Percentiles rank a stretch among this genome's conserved stretches.
These are phyloP conservation scores for Termitomyces sp. DNA, from an alignment of 768 basidiomycete species.

Conservation along the genomic window DNA sequence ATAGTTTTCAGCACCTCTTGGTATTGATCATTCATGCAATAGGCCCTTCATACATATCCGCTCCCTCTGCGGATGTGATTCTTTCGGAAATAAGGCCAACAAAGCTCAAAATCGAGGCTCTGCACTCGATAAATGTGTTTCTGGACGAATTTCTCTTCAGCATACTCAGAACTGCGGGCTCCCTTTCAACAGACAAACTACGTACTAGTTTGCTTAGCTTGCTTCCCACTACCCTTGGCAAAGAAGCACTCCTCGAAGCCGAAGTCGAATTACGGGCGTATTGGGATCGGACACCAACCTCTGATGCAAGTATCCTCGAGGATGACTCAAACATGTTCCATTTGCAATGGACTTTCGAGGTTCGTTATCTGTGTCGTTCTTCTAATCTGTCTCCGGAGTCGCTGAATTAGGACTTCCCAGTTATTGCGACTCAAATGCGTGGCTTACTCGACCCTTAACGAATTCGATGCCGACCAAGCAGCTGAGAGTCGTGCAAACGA, in stretches of 20 bases:
- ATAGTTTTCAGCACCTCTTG: background rate
- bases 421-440: conserved; percentile 82
- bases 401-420: conserved; percentile 7
- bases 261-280: conserved; percentile 90
- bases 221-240: conserved; percentile 79
- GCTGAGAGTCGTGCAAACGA: conserved; percentile 63
- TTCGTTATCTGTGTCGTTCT: conserved; percentile 27
- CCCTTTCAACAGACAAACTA: conserved; percentile 70
- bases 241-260: conserved; percentile 89
- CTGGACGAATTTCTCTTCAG: conserved; percentile 83
- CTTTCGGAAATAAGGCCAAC: conserved; percentile 93
- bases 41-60: conserved; percentile 77
- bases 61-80: conserved; percentile 84
- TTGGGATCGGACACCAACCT: conserved; percentile 65
- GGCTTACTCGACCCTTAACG: conserved; percentile 82
- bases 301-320: conserved; percentile 30
- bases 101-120: conserved; percentile 74
- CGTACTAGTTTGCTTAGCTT: conserved; percentile 68
- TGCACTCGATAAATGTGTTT: conserved; percentile 73
- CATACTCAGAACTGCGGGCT: conserved; percentile 62
- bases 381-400: conserved; percentile 5
- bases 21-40: conserved; percentile 8
- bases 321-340: conserved; percentile 60
- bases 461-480: conserved; percentile 70
- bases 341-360: conserved; percentile 75